phyloP scores from a whole-genome alignment of 2,329 filamentous ascomycete species.

The Fusarium nygamai region DNA sequence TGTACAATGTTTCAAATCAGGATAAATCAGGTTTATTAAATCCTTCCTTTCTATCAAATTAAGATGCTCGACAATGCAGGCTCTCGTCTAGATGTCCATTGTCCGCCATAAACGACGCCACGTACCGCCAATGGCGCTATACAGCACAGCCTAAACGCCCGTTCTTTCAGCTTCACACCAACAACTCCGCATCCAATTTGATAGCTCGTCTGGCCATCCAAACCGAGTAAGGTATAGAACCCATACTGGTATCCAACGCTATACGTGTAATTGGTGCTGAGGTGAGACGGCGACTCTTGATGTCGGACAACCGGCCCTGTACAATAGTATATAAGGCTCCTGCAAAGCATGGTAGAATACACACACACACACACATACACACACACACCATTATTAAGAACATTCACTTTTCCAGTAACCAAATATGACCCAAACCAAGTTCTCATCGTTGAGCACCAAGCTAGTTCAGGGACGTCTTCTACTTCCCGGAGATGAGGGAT shows the following conservation, averaged over 20 bases:
- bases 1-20: not conserved
- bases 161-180: not conserved
- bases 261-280: not conserved
- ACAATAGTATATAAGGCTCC: slow-evolving; percentile 11
- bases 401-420: not conserved
- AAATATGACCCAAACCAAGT: slow-evolving; percentile 30
- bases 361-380: no score
- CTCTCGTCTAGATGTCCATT: not conserved
- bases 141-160: not conserved
- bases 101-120: not conserved
- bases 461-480: slow-evolving; percentile 44
- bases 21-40: not conserved
- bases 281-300: not conserved
- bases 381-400: not conserved
- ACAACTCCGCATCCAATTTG: slow-evolving; percentile 1
- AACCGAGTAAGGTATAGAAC: not conserved
- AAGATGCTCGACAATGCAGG: not conserved
- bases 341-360: not conserved
- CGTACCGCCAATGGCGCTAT: not conserved
- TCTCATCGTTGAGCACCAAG: slow-evolving; percentile 28
- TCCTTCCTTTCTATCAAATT: not conserved
- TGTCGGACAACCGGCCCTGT: not conserved
- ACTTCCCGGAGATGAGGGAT: slow-evolving; percentile 47
- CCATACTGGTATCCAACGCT: not conserved
- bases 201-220: not conserved